Conservation (phyloP, 2,329 filamentous ascomycete species). For the Diaporthe sp. region DNA sequence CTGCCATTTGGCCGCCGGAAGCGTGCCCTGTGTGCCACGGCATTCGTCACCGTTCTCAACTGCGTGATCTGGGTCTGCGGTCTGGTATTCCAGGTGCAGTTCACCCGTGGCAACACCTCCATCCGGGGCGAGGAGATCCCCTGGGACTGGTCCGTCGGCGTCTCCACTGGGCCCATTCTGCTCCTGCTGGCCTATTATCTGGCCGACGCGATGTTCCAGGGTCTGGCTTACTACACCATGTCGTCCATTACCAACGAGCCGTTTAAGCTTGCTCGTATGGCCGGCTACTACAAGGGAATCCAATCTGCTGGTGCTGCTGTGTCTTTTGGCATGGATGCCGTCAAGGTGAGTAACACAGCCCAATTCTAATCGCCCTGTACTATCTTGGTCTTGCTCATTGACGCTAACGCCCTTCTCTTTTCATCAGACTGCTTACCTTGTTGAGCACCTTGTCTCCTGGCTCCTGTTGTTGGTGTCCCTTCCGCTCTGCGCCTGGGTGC, state of each 20-base stretch:
- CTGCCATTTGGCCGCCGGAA: constrained; percentile 66
- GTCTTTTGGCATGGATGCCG: constrained; percentile 51
- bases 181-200: constrained; percentile 46
- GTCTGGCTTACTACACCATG: constrained; percentile 79
- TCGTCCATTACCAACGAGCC: constrained; percentile 80
- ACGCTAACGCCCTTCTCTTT: background rate
- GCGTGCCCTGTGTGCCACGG: constrained; percentile 71
- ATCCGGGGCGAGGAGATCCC: constrained; percentile 41
- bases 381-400: background rate
- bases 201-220: constrained; percentile 52
- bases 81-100: constrained; percentile 74
- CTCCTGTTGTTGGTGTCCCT: constrained; percentile 43
- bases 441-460: constrained; percentile 44
- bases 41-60: constrained; percentile 70
- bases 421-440: constrained; percentile 43
- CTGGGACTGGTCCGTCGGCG: constrained; percentile 45
- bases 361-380: background rate
- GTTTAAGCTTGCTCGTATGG: constrained; percentile 80
- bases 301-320: constrained; percentile 80
- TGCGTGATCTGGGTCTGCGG: constrained; percentile 78
- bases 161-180: constrained; percentile 44
- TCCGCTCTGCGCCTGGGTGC: constrained; percentile 42
- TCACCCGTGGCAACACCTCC: constrained; percentile 46
- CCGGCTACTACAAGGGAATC: constrained; percentile 85
- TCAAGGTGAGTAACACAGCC: constrained; percentile 42